Evolutionary conservation across 2,329 filamentous ascomycete species (phyloP), one percentile per base, ranked within the genome.

Genomic region (Hypoxylon sp.): DNA sequence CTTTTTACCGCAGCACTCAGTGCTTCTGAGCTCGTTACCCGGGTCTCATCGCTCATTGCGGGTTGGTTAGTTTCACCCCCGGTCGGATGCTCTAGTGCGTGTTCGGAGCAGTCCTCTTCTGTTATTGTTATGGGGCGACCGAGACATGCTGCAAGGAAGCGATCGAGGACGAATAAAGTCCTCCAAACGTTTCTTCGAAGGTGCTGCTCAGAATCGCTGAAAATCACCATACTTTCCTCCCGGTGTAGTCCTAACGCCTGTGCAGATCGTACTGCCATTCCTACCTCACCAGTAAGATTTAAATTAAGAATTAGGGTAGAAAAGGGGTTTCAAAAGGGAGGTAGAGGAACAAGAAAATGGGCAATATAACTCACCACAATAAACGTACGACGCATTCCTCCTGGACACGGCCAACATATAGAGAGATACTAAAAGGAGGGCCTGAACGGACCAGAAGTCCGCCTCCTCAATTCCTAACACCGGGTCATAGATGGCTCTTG

Each of bases 371-470:
- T 77, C 79, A 85, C 89, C 89, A 51, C 87, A 82, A 64, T 90
- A 88, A 14, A 84, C 83, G 77, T 89, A 90, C 0, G 90, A 87
- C 4, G 87, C 85, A 70, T 91, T 91, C 14, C 87, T 82, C 75
- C 86, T 89, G 0, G 88, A 88, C 13, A 88, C 83, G 2, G 85
- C 82, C 14, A 91, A 78, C 84, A 86, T 88, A 72, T 90, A 92
- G 1, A 90, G 77, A 0, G 89, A 83, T 85, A 91, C 90, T 36
- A 92, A 78, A 0, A 87, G 78, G 46, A 91, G 79, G 1, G 88
- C 87, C 73, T 91, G 89, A 50, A 91, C 83, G 11, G 87, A 87
- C 86, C 88, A 90, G 63, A 91, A 86, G 60, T 89, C 86, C 21
- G 85, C 86, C 72, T 90, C 86, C 72, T 90, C 88, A 51, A 90